These are phyloP conservation scores for Arachnomyces sp. DNA, from an alignment of 2,329 filamentous ascomycete genomes.

Conservation along the genomic window DNA sequence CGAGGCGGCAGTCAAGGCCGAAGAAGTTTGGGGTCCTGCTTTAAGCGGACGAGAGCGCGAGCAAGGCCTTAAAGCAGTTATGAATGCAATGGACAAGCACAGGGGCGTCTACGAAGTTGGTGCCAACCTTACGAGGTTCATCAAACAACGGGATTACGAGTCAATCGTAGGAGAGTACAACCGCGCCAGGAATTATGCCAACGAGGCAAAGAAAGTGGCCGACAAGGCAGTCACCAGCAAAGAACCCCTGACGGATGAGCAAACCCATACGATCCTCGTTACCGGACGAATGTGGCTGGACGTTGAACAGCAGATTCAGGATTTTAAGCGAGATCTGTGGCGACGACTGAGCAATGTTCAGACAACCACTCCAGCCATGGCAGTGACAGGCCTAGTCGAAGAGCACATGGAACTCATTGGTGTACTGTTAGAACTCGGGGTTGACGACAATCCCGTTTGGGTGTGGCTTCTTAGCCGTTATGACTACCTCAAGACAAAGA, in stretches of 20 bases:
- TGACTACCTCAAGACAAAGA: constrained; percentile 80
- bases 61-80: constrained; percentile 70
- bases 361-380: constrained; percentile 45
- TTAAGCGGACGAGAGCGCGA: constrained; percentile 86
- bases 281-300: constrained; percentile 94
- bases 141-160: constrained; percentile 87
- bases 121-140: constrained; percentile 67
- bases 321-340: constrained; percentile 87
- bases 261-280: constrained; percentile 78
- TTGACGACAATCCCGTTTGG: constrained; percentile 94
- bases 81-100: constrained; percentile 67
- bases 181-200: constrained; percentile 70
- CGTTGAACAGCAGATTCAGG: constrained; percentile 75
- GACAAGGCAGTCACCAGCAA: constrained; percentile 44
- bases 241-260: constrained; percentile 59
- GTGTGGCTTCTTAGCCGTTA: constrained; percentile 87
- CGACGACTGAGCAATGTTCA: constrained; percentile 65
- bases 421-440: constrained; percentile 82
- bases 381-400: constrained; percentile 49
- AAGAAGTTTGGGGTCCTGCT: constrained; percentile 95
- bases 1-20: constrained; percentile 86
- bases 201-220: constrained; percentile 65
- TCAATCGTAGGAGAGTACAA: constrained; percentile 77
- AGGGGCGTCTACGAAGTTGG: constrained; percentile 76
- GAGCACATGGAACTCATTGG: constrained; percentile 90